Base-by-base conservation (phyloP, 441 rosid genomes). In the Sinapis alba region DNA sequence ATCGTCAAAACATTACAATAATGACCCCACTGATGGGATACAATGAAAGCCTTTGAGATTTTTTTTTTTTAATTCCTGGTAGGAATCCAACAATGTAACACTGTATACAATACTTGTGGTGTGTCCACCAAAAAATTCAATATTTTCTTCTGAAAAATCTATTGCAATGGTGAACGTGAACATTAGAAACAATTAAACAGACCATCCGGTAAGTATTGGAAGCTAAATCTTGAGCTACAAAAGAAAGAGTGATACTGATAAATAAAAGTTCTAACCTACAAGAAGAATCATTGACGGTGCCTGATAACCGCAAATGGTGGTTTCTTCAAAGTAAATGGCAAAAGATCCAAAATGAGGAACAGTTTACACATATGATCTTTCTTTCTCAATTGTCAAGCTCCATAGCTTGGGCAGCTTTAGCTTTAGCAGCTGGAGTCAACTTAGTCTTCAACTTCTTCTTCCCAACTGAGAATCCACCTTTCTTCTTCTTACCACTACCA, bases 391-490 rank as follows among this genome's bases (percentile, higher is more conserved):
- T 80, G 77, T 90, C 93, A 2, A 96, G 84, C 87, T 96, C 97
- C 99, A 96, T 93, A 3, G 97, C 99, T 74, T 89, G 98, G 4
- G 87, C 89, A 67, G 85, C 98, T 82, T 91, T 91, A 62, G 98
- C 98, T 81, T 89, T 93, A 5, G 89, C 85, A 58, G 81, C 56
- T 60, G 93, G 89, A 59, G 89, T 87, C 65, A 93, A 50, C 74
- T 87, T 92, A 57, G 99, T 91, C 91, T 91, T 95, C 80, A 90
- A 62, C 69, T 88, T 95, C 77, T 88, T 90, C 87, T 91, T 96
- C 72, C 92, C 95, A 7, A 96, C 93, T 68, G 72, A 85, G 82
- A 96, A 96, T 50, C 97, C 93, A 75, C 88, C 81, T 89, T 85
- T 87, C 77, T 85, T 90, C 78, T 83, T 92, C 83, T 87, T 91